Percentiles rank a stretch among this genome's conserved stretches.
Conservation (phyloP, 2,329 filamentous ascomycete species). For the Alternaria incomplexa region DNA sequence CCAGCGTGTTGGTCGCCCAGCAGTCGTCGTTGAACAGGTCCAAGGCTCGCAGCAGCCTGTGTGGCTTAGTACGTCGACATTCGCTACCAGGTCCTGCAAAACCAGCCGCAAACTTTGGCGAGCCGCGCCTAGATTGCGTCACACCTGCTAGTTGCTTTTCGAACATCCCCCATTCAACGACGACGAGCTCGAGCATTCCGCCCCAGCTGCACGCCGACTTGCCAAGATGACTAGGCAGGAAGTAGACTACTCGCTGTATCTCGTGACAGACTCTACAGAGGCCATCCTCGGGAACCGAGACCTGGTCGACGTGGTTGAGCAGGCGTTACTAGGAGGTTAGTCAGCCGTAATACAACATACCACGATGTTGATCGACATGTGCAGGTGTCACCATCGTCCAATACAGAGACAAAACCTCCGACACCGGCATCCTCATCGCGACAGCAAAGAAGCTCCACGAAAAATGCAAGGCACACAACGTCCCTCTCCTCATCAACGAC, state of each 20-base stretch:
- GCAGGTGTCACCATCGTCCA: conserved; percentile 80
- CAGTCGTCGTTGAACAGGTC: background rate
- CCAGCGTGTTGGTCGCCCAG: background rate
- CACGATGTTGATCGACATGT: background rate
- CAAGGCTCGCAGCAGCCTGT: background rate
- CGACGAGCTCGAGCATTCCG: background rate
- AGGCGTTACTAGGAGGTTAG: conserved; percentile 74
- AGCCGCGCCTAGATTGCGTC: conserved; percentile 4
- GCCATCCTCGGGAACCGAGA: conserved; percentile 76
- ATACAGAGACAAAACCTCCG: conserved; percentile 85
- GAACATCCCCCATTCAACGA: background rate
- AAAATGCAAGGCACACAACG: conserved; percentile 68
- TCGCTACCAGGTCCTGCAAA: background rate
- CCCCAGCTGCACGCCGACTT: conserved; percentile 29
- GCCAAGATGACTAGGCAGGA: conserved; percentile 24
- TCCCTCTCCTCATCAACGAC: conserved; percentile 92
- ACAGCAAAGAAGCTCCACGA: conserved; percentile 74
- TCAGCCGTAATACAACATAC: background rate
- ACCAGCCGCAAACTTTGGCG: background rate
- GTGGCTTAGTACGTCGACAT: background rate
- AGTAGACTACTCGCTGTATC: conserved; percentile 81
- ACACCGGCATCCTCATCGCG: conserved; percentile 73
- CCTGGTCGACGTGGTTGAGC: conserved; percentile 74
- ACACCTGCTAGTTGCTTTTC: conserved; percentile 1
- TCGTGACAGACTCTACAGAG: conserved; percentile 92